These are phyloP conservation scores for Rhynchosporium graminicola DNA, from an alignment of 2,329 filamentous ascomycete species.

Conservation along the genomic window DNA sequence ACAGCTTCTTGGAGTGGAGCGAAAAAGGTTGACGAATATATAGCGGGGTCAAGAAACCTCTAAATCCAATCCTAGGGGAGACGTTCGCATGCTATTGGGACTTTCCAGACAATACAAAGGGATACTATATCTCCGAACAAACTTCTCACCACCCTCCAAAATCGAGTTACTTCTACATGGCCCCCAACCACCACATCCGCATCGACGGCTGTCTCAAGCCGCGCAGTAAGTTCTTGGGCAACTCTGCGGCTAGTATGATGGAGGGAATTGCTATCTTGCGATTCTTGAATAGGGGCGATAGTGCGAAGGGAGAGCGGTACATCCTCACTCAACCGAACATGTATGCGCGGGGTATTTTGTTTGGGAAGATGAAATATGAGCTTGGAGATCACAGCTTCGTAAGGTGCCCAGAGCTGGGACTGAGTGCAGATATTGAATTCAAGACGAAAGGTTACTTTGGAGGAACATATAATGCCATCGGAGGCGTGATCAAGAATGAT, in stretches of 20 bases:
- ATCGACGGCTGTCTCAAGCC: conserved; percentile 96
- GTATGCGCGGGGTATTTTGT: conserved; percentile 95
- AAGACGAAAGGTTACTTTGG: conserved; percentile 98
- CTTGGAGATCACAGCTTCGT: conserved; percentile 95
- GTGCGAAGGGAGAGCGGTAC: conserved; percentile 78
- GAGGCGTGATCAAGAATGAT: conserved; percentile 85
- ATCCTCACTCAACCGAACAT: conserved; percentile 97
- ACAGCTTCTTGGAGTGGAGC: no score
- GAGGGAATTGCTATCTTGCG: conserved; percentile 89
- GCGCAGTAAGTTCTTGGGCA: conserved; percentile 90
- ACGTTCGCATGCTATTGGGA: conserved; percentile 97
- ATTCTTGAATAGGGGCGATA: conserved; percentile 73
- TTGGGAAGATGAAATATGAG: conserved; percentile 99
- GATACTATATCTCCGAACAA: conserved; percentile 96
- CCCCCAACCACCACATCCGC: conserved; percentile 86
- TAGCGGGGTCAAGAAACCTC: conserved; percentile 95
- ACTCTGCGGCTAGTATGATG: conserved; percentile 98
- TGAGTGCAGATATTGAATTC: conserved; percentile 93
- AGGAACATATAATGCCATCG: conserved; percentile 94
- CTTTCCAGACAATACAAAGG: conserved; percentile 77
- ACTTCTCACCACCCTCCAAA: conserved; percentile 98
- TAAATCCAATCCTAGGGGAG: conserved; percentile 96
- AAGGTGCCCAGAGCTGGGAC: conserved; percentile 81
- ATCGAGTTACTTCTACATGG: conserved; percentile 99
- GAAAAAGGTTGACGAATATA: conserved; percentile 6